Evolutionary conservation across 441 rosid genomes (phyloP), one percentile per base, ranked within the genome.

Genomic region (Brassica balearica): DNA sequence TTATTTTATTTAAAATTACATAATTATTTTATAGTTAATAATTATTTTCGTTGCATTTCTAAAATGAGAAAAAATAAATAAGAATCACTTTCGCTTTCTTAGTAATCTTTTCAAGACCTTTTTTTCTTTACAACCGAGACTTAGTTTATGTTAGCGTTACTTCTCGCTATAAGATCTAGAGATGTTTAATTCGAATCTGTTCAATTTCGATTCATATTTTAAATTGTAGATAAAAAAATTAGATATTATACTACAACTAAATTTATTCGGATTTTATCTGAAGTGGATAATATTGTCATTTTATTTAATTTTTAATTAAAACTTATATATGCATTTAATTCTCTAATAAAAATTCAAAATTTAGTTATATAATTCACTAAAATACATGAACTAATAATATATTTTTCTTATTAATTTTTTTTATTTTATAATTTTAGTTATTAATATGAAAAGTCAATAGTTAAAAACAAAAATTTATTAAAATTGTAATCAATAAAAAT

Each of bases 301-400:
- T 12, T 48, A 14, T 53, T 53, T 53, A 53, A 8, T 6, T 53
- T 53, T 53, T 51, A 6, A 53, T 5, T 8, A 53, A 51, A 46
- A 14, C 8, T 17, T 51, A 6, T 14, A 14, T 15, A 53, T 6
- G 15, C 8, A 14, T 53, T 53, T 53, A 53, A 14, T 53, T 6
- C 8, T 51, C 56, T n/a, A 43, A n/a, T 51, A 51, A 14, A 43
- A 2, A 3, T 48, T 48, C 55, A 14, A 53, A 6, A 5, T 51
- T 14, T 15, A 14, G 22, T 8, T 17, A 17, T 17, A 55, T 17
- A 55, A 55, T 15, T 55, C 10, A 55, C 22, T 17, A 7, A 51
- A 55, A 15, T 55, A 55, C 5, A 55, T 55, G 60, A 55, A 55
- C 17, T 55, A 55, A 55, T 55, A 55, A 53, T 15, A 53, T 53